phyloP scores from a whole-genome alignment of 1,284 basidiomycete species.

The Tilletia indica region DNA sequence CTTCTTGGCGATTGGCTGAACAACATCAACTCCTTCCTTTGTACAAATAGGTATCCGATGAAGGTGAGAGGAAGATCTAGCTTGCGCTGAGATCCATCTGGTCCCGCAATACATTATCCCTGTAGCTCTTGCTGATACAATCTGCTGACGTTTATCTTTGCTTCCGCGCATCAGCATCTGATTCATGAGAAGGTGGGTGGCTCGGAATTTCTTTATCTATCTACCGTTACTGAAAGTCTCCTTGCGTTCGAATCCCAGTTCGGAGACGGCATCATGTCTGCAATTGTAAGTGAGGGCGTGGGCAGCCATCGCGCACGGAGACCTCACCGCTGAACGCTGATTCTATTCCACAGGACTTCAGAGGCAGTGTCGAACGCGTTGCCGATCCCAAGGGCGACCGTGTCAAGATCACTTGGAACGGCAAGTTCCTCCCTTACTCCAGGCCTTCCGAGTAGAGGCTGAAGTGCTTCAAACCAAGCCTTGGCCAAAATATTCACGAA shows the following conservation, averaged over 20 bases:
- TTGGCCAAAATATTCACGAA: too few species aligned
- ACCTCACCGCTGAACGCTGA: too few species aligned
- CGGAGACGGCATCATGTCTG: slow-evolving; percentile 45
- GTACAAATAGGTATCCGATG: slow-evolving; percentile 1
- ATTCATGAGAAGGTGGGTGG: slow-evolving; percentile 44
- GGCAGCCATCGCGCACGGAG: not conserved
- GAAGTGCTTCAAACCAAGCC: too few species aligned
- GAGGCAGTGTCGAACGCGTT: slow-evolving; percentile 45
- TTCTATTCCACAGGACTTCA: slow-evolving; percentile 30
- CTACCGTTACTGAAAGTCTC: not conserved
- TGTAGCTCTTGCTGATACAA: not conserved
- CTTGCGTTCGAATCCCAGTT: slow-evolving; percentile 25
- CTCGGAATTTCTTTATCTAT: not conserved
- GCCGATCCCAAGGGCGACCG: slow-evolving; percentile 43
- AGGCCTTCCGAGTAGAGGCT: not conserved
- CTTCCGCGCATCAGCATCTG: slow-evolving; percentile 42
- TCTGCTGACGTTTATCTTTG: not conserved
- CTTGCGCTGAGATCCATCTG: not conserved
- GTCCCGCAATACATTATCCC: too few species aligned
- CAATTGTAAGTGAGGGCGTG: slow-evolving; percentile 27
- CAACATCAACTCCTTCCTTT: not conserved
- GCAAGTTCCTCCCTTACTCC: slow-evolving; percentile 31
- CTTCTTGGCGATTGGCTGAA: not conserved
- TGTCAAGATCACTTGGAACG: slow-evolving; percentile 49
- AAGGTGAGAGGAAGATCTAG: slow-evolving; percentile 3